These are phyloP conservation scores for Penicillium ochrochloron DNA, from an alignment of 495 filamentous ascomycete genomes.

Conservation along the genomic window DNA sequence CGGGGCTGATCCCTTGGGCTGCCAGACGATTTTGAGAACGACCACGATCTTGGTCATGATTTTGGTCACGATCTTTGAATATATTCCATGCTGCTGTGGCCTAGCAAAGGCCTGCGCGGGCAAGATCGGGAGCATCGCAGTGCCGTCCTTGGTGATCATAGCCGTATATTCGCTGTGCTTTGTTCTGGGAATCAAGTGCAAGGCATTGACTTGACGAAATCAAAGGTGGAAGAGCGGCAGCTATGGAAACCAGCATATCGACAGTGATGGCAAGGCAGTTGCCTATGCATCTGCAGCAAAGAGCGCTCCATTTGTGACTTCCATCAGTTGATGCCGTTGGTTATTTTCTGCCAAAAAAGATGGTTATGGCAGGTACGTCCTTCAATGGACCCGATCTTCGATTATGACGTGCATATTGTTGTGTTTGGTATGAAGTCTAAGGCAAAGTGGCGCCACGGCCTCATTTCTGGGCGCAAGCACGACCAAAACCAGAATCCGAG, in stretches of 20 bases:
- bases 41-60: not conserved
- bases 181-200: not conserved
- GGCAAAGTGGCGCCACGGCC: not conserved
- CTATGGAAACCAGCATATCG: not conserved
- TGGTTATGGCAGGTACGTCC: not conserved
- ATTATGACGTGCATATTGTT: not conserved
- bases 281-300: not conserved
- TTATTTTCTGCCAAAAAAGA: not conserved
- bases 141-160: not conserved
- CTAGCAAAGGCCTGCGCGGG: not conserved
- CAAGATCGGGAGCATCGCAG: not conserved
- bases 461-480: not conserved
- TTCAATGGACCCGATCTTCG: not conserved
- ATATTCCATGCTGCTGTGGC: not conserved
- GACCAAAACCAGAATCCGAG: constrained; percentile 2
- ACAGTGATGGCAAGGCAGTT: not conserved
- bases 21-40: not conserved
- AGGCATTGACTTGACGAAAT: not conserved
- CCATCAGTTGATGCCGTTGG: not conserved
- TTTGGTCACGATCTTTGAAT: not conserved
- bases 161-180: not conserved
- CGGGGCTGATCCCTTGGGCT: not conserved
- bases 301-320: not conserved
- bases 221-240: not conserved
- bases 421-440: not conserved